Evolutionary conservation across 2,329 filamentous ascomycete genomes (phyloP), one percentile per base, ranked within the genome.

Genomic region (Phaeophleospora eucalypticola): DNA sequence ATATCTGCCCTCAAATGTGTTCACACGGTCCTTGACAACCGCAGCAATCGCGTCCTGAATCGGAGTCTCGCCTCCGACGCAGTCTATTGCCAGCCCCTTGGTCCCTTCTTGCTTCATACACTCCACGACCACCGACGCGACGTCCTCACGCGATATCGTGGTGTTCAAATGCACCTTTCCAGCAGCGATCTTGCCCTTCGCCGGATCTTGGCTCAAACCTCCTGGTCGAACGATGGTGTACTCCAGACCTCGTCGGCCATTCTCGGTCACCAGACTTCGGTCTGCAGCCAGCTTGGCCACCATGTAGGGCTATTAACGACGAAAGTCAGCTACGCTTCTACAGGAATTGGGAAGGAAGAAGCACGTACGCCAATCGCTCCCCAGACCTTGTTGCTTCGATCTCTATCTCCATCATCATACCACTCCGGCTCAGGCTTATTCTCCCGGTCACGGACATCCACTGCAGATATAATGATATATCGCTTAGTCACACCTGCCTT

Each of bases 391-490:
- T 68, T 60, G 43, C 67, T 70, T 33, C 61, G 46, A 29, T 63
- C 59, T 18, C 57, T 51, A 44, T 72, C 70, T 18, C 54, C 61
- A 3, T 72, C 66, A 18, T 65, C 60, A 52, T 74, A 75, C 73
- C 70, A 76, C 15, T 63, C 64, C 20, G 71, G 73, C 27, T 62
- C 61, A 2, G 66, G 64, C 58, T 57, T 61, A 7, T 54, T 63
- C 45, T 64, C 63, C 1, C 65, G 62, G 58, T 73, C 71, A 18
- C 83, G 76, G 15, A 78, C 77, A 48, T 72, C 72, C 9, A 79
- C 64, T 54, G 83, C 83, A 0, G 81, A 84, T 43, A 87, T 71
- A 56, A 86, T 75, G 40, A 87, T 72, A 67, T 85, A 86, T 49
- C 80, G 78, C 19, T 58, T 55, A 2, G 69, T 79, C 51, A 85